Evolutionary conservation across 768 basidiomycete species (phyloP).

Genomic region (Hortiboletus campestris): DNA sequence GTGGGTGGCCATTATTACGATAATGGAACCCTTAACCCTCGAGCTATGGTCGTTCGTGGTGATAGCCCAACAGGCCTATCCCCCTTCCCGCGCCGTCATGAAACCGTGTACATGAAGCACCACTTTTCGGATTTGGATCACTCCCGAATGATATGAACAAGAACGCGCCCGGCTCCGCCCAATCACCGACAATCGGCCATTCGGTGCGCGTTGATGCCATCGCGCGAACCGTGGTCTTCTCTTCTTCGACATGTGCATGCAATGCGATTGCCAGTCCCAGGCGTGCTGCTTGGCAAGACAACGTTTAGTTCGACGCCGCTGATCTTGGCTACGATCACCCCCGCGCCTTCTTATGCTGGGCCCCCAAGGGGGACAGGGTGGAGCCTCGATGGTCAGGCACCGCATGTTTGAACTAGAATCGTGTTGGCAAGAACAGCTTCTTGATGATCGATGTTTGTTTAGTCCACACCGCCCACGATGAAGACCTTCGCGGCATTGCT

Average conservation of each 20-base stretch:
- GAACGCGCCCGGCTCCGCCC: neutral
- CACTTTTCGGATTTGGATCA: neutral
- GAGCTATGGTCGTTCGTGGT: neutral
- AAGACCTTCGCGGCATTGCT: neutral
- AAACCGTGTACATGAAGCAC: neutral
- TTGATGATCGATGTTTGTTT: conserved; percentile 5
- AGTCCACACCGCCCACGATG: neutral
- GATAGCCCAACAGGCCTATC: neutral
- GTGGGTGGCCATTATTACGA: neutral
- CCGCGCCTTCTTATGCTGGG: neutral
- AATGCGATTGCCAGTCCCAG: neutral
- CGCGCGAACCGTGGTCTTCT: neutral
- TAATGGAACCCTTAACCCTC: conserved; percentile 9
- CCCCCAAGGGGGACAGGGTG: too few relatives aligned
- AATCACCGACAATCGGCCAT: neutral
- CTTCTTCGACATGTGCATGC: neutral
- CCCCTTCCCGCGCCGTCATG: neutral
- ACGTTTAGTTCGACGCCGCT: conserved; percentile 2
- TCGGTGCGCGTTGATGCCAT: neutral
- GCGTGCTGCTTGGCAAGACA: neutral
- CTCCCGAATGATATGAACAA: neutral
- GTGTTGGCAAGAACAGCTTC: neutral
- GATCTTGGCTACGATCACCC: neutral
- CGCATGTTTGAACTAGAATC: neutral
- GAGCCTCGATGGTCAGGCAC: neutral